These are phyloP conservation scores for Huntiella savannae DNA, from an alignment of 2,329 filamentous ascomycete genomes.

Conservation along the genomic window DNA sequence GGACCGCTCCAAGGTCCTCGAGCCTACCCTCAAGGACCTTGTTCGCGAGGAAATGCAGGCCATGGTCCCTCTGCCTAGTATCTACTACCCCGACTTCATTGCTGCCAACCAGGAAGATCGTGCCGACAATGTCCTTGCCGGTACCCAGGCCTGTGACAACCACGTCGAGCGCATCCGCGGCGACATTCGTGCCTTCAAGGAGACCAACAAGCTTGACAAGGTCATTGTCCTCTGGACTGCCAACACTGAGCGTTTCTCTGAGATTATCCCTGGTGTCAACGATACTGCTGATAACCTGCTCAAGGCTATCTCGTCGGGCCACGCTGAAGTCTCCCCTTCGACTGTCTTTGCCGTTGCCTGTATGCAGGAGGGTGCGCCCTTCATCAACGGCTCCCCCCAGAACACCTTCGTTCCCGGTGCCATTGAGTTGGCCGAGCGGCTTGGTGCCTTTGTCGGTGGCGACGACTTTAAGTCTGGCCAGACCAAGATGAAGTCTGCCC, in stretches of 20 bases:
- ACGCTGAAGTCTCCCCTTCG: slow-evolving; percentile 83
- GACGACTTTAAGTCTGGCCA: slow-evolving; percentile 99
- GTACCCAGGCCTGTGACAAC: slow-evolving; percentile 63
- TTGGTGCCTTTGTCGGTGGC: slow-evolving; percentile 80
- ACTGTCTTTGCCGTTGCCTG: slow-evolving; percentile 90
- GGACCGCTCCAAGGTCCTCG: slow-evolving; percentile 87
- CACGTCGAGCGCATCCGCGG: slow-evolving; percentile 87
- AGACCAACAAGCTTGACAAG: slow-evolving; percentile 68
- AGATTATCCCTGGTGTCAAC: slow-evolving; percentile 74
- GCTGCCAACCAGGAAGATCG: slow-evolving; percentile 95
- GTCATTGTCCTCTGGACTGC: slow-evolving; percentile 97
- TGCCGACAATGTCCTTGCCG: slow-evolving; percentile 75
- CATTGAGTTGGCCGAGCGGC: slow-evolving; percentile 70
- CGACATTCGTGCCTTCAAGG: slow-evolving; percentile 91
- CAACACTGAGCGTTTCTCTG: slow-evolving; percentile 94
- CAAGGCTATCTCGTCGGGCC: slow-evolving; percentile 66
- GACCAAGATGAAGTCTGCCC: slow-evolving; percentile 99
- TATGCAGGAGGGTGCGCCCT: slow-evolving; percentile 75
- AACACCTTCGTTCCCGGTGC: slow-evolving; percentile 96
- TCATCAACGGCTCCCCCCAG: slow-evolving; percentile 98
- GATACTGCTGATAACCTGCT: slow-evolving; percentile 91
- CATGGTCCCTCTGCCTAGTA: slow-evolving; percentile 76
- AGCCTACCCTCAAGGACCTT: slow-evolving; percentile 78
- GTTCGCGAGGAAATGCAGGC: slow-evolving; percentile 84
- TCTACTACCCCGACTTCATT: slow-evolving; percentile 99